Evolutionary conservation across 192 early-diverging fungal genomes (phyloP), one percentile per base, ranked within the genome.

Genomic region (Glomus cerebriforme): DNA sequence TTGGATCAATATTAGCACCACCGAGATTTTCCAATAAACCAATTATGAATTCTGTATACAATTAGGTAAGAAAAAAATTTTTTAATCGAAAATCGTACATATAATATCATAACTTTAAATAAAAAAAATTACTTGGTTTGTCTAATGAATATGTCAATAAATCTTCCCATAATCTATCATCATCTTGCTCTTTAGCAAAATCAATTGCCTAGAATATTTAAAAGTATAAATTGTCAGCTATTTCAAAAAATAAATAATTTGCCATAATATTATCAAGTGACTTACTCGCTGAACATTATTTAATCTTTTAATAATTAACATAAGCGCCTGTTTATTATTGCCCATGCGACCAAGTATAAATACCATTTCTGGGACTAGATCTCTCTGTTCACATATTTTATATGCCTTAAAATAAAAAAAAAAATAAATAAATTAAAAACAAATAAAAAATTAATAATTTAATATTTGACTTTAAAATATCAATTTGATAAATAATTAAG

Each of bases 171-270:
- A 99, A 85, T 26, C 92, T 93, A 26, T 93, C 92, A 85, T 99
- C 97, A 78, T 95, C 96, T 84, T 98, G 97, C 70, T 99, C 97
- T 84, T 96, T 96, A 5, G 96, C 95, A 90, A 99, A 99, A 77
- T 97, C 96, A 79, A 99, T 99, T 0, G 98, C 98, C 86, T 93
- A 80, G 39, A 27, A 37, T 19, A 37, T 22, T 47, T 19, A 63
- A 22, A 49, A 22, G 34, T 71, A 17, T 5, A n/a, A 77, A 27
- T 19, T 7, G 27, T 65, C 10, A 65, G 2, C 4, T 31, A 27
- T 17, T 10, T 69, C 3, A 69, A 72, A 47, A 62, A n/a, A 63
- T 26, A 63, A 63, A 63, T 5, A 29, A 63, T 9, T 2, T 63
- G 26, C 7, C n/a, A 63, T 12, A 63, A 85, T 22, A 15, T 27